Evolutionary conservation across 345 rosid genomes (phyloP), one percentile per base, ranked within the genome.

Genomic region (Corchorus olitorius): DNA sequence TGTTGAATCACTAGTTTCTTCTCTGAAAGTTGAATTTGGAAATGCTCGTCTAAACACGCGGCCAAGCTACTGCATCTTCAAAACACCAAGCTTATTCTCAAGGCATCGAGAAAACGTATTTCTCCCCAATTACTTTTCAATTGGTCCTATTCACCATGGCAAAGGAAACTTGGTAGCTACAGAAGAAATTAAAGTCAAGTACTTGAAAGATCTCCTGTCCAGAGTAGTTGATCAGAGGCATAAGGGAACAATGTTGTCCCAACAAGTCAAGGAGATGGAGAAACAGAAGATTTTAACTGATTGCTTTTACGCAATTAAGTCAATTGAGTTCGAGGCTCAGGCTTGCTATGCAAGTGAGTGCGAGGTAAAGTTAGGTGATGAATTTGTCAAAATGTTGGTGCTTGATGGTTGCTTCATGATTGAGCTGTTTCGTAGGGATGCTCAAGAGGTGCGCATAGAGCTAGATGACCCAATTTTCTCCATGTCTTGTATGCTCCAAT

Each of bases 111-210:
- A 60, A 22, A 71, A 8, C 3, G 84, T 84, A 2, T 84, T 76
- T 63, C 7, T 46, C 37, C 87, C 84, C 45, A 74, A 65, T 27
- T 80, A 77, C 22, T 81, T 81, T 39, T 78, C 87, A 1, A 73
- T 84, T 2, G 84, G 84, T 6, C 87, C 87, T 8, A 76, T 65
- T 70, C 78, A 75, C 77, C 72, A 53, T 46, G 55, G 62, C 20
- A 9, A 33, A 13, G 6, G 17, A 0, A n/a, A 67, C 0, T 39
- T 61, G 58, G 7, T 13, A 56, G 8, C 55, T 0, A 65, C 77
- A 0, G 49, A 84, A 6, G 67, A 77, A 72, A n/a, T 82, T 19
- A 77, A 84, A 54, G n/a, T 77, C 33, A 62, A 75, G 71, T 84
- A 79, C 43, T 55, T 84, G 27, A 45, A 50, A 12, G 76, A 19